phyloP scores from a whole-genome alignment of 768 basidiomycete genomes.

The Lentinula aciculospora region DNA sequence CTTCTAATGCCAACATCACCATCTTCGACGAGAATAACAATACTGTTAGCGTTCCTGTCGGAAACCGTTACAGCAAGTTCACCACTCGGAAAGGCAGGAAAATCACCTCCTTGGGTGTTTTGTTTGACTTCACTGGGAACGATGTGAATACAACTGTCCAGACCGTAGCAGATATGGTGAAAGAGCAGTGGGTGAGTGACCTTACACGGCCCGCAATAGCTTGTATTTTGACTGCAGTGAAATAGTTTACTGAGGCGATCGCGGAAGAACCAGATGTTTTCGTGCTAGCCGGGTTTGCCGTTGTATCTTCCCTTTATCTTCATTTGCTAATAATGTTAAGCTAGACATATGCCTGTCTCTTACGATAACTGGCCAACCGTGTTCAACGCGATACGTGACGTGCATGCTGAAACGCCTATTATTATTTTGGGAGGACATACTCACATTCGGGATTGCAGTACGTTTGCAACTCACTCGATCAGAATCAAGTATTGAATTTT shows the following conservation, averaged over 20 bases:
- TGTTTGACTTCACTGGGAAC: conserved; percentile 74
- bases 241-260: conserved; percentile 68
- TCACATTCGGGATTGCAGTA: conserved; percentile 76
- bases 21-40: conserved; percentile 37
- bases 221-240: too few species aligned
- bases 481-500: background rate
- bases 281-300: conserved; percentile 56
- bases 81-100: conserved; percentile 45
- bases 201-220: background rate
- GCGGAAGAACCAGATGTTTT: conserved; percentile 80
- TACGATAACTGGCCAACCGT: conserved; percentile 69
- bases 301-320: background rate
- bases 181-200: conserved; percentile 55
- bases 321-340: background rate
- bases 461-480: conserved; percentile 11
- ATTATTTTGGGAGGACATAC: conserved; percentile 80
- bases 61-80: conserved; percentile 13
- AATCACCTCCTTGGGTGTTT: conserved; percentile 76
- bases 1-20: conserved; percentile 86
- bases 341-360: conserved; percentile 79
- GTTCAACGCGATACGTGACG: conserved; percentile 64
- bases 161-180: conserved; percentile 65
- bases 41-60: conserved; percentile 30
- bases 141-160: conserved; percentile 72
- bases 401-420: conserved; percentile 72